These are phyloP conservation scores for Metschnikowia cerradonensis DNA, from an alignment of 805 yeast genomes.

Conservation along the genomic window DNA sequence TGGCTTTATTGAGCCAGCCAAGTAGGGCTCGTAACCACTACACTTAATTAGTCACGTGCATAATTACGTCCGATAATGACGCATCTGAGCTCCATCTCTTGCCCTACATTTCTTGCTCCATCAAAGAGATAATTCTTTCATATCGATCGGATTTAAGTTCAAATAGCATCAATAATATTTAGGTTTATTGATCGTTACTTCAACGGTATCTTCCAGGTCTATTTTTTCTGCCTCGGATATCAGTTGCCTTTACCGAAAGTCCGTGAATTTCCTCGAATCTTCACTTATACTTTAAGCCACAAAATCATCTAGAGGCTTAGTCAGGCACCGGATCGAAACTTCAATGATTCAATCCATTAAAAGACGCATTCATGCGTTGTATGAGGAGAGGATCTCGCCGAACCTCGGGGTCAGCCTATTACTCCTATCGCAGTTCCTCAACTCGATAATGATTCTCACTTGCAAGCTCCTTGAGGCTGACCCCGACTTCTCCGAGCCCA, in stretches of 20 bases:
- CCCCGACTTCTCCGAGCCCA: conserved; percentile 51
- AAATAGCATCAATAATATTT: neutral
- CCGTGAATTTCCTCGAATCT: neutral
- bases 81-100: neutral
- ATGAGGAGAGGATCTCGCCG: conserved; percentile 9
- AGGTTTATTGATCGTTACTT: neutral
- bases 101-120: neutral
- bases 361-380: neutral
- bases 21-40: neutral
- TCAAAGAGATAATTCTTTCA: neutral
- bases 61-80: neutral
- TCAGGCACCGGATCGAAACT: too few relatives aligned
- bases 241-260: neutral
- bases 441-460: conserved; percentile 70
- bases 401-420: conserved; percentile 52
- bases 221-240: neutral
- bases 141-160: neutral
- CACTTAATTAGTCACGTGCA: neutral
- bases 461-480: conserved; percentile 74
- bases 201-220: neutral
- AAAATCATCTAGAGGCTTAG: neutral
- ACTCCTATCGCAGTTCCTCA: conserved; percentile 64
- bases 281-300: neutral
- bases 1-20: neutral
- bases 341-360: conserved; percentile 2